A percentile compares a stretch with the other conserved stretches of the same genome.
Evolutionary conservation across 495 filamentous ascomycete species (phyloP).

Genomic region (Cladorrhinum samala): DNA sequence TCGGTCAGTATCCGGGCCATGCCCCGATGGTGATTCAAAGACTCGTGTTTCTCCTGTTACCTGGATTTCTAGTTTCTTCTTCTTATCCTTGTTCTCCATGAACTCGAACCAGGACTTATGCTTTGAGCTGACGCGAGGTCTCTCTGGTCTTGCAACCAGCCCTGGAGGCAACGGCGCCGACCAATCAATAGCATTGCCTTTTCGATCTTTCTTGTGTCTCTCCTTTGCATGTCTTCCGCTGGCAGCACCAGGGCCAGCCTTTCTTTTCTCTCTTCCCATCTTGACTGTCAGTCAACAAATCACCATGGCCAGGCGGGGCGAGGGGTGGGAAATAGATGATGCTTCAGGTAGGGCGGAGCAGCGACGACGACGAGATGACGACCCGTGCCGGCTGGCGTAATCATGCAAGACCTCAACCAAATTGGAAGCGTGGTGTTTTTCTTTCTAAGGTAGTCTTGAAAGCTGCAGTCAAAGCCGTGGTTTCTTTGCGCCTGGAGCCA

Average conservation of each 20-base stretch:
- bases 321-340: too few species aligned
- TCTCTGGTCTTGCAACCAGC: slow-evolving; percentile 24
- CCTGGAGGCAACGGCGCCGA: slow-evolving; percentile 26
- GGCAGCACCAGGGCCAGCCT: slow-evolving; percentile 16
- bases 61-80: slow-evolving; percentile 49
- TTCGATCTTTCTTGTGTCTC: slow-evolving; percentile 27
- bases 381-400: too few species aligned
- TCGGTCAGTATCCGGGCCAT: slow-evolving; percentile 19
- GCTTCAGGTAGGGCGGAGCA: too few species aligned
- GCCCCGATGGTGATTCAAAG: not conserved
- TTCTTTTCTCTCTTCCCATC: slow-evolving; percentile 30
- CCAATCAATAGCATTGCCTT: slow-evolving; percentile 25
- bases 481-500: not conserved
- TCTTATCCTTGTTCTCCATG: slow-evolving; percentile 50
- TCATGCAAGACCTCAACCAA: too few species aligned
- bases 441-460: too few species aligned
- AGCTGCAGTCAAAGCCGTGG: too few species aligned
- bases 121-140: slow-evolving; percentile 36
- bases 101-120: slow-evolving; percentile 50
- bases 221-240: slow-evolving; percentile 27
- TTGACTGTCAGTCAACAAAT: not conserved
- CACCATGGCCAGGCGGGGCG: not conserved
- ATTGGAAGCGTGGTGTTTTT: too few species aligned
- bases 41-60: slow-evolving; percentile 20
- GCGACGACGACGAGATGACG: not conserved